Evolutionary conservation across 805 yeast genomes (phyloP).

Genomic region (Scheffersomyces spartinae): DNA sequence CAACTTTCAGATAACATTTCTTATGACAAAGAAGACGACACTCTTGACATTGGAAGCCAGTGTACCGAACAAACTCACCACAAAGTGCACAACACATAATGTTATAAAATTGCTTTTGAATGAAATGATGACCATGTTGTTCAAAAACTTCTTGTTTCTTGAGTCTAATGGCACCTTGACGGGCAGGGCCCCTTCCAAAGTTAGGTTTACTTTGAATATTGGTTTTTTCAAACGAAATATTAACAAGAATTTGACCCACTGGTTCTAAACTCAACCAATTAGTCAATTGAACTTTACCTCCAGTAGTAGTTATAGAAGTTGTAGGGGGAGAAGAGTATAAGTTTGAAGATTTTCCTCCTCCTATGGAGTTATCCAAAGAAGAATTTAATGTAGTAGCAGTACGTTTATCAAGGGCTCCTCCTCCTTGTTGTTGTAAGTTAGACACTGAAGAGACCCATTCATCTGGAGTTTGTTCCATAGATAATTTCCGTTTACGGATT

Average conservation of each 20-base stretch:
- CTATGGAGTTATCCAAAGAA: neutral
- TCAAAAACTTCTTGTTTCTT: constrained; percentile 85
- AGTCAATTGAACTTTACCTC: constrained; percentile 36
- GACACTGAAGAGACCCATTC: constrained; percentile 93
- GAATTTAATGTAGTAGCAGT: neutral
- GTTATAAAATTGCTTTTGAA: constrained; percentile 87
- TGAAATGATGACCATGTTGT: constrained; percentile 95
- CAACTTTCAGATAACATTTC: constrained; percentile 70
- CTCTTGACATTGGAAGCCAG: constrained; percentile 82
- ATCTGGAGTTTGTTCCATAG: constrained; percentile 51
- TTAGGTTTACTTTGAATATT: constrained; percentile 45
- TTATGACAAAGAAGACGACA: constrained; percentile 73
- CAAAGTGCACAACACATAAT: constrained; percentile 97
- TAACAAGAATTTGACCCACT: constrained; percentile 76
- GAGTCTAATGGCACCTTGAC: constrained; percentile 97
- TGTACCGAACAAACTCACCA: constrained; percentile 84
- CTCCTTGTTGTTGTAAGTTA: constrained; percentile 21
- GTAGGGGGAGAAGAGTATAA: neutral
- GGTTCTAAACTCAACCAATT: constrained; percentile 93
- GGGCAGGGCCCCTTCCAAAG: too few relatives aligned
- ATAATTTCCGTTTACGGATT: constrained; percentile 79
- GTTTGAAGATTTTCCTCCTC: too few relatives aligned
- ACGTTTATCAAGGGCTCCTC: neutral
- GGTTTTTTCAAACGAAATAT: constrained; percentile 67
- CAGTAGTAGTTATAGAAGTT: neutral